phyloP scores from a whole-genome alignment of 108 stramenopile species.

The Nannochloropsis oceanica region DNA sequence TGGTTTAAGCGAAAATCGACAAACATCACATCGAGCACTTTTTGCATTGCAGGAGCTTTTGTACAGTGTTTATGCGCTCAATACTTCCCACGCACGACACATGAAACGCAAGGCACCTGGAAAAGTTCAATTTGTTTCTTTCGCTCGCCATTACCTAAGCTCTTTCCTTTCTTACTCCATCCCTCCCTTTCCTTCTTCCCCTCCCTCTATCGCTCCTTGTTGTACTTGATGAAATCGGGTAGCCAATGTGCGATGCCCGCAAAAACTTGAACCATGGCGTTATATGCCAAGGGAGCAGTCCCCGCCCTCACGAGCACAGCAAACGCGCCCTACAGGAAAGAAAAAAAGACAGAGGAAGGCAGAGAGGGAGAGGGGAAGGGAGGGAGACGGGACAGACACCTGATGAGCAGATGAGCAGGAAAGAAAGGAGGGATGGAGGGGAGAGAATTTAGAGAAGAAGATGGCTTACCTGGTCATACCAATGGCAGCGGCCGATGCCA shows the following conservation, averaged over 20 bases:
- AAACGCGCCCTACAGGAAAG: background rate
- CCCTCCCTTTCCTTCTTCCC: background rate
- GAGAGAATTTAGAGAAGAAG: background rate
- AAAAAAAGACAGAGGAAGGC: background rate
- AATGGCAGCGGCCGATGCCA: slow-evolving; percentile 69
- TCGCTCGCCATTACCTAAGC: too few relatives aligned
- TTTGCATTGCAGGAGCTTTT: too few relatives aligned
- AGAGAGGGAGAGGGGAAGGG: background rate
- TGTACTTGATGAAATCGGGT: background rate
- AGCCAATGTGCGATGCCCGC: background rate
- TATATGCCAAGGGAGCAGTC: background rate
- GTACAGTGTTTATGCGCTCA: too few relatives aligned
- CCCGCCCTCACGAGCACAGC: background rate
- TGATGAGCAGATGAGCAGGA: background rate
- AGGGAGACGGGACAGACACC: background rate
- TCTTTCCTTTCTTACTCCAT: background rate
- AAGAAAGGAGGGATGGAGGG: background rate
- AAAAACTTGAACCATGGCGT: background rate
- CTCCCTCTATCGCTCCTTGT: background rate
- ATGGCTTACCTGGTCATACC: slow-evolving; percentile 46
- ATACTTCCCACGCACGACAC: too few relatives aligned
- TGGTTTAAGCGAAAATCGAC: too few relatives aligned
- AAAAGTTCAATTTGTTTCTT: too few relatives aligned
- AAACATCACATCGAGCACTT: too few relatives aligned
- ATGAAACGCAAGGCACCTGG: too few relatives aligned